A percentile compares a stretch with the other conserved stretches of the same genome.
phyloP scores from a whole-genome alignment of 495 filamentous ascomycete genomes.

The Cetradonia linearis region DNA sequence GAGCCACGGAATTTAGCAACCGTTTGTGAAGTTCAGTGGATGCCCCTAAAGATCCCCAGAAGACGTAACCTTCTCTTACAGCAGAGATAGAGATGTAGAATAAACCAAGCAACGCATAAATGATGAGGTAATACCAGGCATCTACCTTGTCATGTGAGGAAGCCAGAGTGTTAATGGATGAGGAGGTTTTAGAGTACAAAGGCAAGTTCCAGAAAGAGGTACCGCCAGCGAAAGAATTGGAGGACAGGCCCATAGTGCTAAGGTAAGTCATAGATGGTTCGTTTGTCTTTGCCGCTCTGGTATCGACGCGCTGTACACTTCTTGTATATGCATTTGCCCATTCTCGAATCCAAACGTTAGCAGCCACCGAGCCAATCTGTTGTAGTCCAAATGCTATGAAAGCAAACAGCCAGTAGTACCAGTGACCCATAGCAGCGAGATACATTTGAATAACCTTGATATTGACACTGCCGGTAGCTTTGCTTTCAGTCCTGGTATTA shows the following conservation, averaged over 20 bases:
- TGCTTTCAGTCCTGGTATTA: slow-evolving; percentile 54
- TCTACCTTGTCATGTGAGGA: slow-evolving; percentile 50
- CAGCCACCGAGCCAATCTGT: slow-evolving; percentile 73
- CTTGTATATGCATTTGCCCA: slow-evolving; percentile 63
- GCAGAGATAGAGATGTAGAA: slow-evolving; percentile 66
- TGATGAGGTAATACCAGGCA: slow-evolving; percentile 67
- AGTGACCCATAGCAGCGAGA: slow-evolving; percentile 76
- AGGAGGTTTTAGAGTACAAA: slow-evolving; percentile 17
- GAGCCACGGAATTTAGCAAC: slow-evolving; percentile 67
- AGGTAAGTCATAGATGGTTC: background rate
- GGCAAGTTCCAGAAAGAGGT: slow-evolving; percentile 32
- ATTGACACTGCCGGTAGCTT: slow-evolving; percentile 76
- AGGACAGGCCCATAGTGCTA: slow-evolving; percentile 19
- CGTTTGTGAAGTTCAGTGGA: slow-evolving; percentile 75
- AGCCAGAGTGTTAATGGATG: slow-evolving; percentile 18
- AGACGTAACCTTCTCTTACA: slow-evolving; percentile 71
- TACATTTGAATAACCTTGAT: slow-evolving; percentile 77
- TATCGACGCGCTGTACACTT: slow-evolving; percentile 2
- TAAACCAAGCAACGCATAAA: slow-evolving; percentile 73
- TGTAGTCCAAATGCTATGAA: slow-evolving; percentile 63
- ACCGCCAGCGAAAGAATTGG: slow-evolving; percentile 31
- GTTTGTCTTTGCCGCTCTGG: background rate
- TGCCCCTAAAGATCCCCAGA: slow-evolving; percentile 83
- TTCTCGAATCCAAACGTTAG: slow-evolving; percentile 86
- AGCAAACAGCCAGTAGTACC: slow-evolving; percentile 85